Evolutionary conservation across 1,284 basidiomycete species (phyloP), one percentile per base, ranked within the genome.

Genomic region (Cryptococcus sp.): DNA sequence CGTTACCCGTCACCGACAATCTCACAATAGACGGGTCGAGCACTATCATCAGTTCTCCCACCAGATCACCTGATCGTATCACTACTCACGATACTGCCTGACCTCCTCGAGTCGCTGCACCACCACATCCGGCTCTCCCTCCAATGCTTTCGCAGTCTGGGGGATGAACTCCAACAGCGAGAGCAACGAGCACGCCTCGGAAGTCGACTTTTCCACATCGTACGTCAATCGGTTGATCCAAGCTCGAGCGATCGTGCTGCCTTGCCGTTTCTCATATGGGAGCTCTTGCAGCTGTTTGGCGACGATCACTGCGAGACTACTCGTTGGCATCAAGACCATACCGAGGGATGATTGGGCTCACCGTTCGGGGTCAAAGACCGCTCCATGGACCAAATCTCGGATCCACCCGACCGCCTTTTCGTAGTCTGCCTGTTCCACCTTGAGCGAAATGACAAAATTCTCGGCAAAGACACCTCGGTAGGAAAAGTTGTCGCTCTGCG

Each of bases 231-330:
- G 79, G 22, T 81, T 74, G 70, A 81, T 83, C 36, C 92, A 76
- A 7, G 90, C 85, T 23, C 79, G 78, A 37, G 92, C 77, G 11
- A 98, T 85, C 21, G 81, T 84, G 62, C 77, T 82, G 1, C 93
- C 95, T 62, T 91, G 86, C 39, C 95, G 81, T 77, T 97, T 98
- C 66, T 89, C 78, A 63, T 92, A 85, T 0, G 95, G 95, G n/a
- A 98, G 77, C 23, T 84, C 84, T 70, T 97, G 94, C 36, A 87
- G 82, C 44, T 91, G 81, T 74, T 97, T 97, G 22, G 91, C 88
- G 35, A 89, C 78, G 36, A 83, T 84, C 36, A 98, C 84, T 62
- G 85, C 82, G 31, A 99, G 76, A 45, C 91, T 91, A 36, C 7
- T 45, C 48, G 33, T 45, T 11, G 39, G 32, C 42, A 22, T 22